Percentiles rank a stretch among this genome's conserved stretches.
These are phyloP conservation scores for Tetrapisispora pingtungensis DNA, from an alignment of 805 yeast species.

Conservation along the genomic window DNA sequence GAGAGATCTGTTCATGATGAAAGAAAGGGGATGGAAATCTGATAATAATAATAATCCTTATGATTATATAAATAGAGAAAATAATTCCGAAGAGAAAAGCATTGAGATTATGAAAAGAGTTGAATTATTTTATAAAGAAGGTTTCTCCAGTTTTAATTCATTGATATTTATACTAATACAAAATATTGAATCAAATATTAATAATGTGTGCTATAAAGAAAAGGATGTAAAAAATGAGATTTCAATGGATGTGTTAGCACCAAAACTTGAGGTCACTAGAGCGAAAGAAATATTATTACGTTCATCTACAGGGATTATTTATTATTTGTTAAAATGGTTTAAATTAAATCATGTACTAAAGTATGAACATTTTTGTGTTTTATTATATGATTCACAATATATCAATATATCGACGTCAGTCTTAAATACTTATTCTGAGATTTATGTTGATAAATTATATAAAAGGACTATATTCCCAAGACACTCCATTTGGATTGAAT, in stretches of 20 bases:
- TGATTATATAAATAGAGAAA: constrained; percentile 17
- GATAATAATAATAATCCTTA: constrained; percentile 20
- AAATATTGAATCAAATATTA: constrained; percentile 44
- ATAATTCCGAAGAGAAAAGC: constrained; percentile 21
- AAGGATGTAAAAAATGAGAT: constrained; percentile 8
- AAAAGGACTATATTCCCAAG: constrained; percentile 14
- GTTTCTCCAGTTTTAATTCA: constrained; percentile 50
- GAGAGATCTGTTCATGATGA: constrained; percentile 57
- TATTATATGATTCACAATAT: constrained; percentile 65
- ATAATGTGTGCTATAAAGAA: constrained; percentile 16
- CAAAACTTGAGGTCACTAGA: constrained; percentile 43
- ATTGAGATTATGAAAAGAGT: constrained; percentile 37
- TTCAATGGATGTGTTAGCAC: constrained; percentile 7
- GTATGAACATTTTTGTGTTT: constrained; percentile 58
- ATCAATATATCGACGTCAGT: constrained; percentile 22
- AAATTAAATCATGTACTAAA: constrained; percentile 69
- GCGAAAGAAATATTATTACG: constrained; percentile 56
- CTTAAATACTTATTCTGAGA: constrained; percentile 20
- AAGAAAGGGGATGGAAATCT: constrained; percentile 55
- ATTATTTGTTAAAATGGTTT: constrained; percentile 62
- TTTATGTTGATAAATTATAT: constrained; percentile 26
- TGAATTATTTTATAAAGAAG: constrained; percentile 46
- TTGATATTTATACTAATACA: constrained; percentile 56
- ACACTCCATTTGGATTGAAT: constrained; percentile 23
- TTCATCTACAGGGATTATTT: constrained; percentile 44